phyloP scores from a whole-genome alignment of 106 monocot species.

The Triglochin maritima region DNA sequence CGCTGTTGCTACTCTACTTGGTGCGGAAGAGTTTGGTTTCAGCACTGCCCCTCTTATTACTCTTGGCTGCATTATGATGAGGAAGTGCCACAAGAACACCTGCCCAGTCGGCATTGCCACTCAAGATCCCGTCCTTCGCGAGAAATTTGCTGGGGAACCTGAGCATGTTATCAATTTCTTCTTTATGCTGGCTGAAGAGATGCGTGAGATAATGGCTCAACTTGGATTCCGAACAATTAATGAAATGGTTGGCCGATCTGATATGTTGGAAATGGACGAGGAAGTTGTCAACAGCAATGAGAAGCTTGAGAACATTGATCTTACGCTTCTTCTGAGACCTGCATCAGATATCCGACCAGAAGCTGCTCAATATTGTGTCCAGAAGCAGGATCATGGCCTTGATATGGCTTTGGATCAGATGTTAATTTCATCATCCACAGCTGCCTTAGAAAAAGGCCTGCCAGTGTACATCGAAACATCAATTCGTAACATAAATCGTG shows the following conservation, averaged over 20 bases:
- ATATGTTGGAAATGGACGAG: conserved; percentile 78
- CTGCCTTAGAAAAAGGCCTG: conserved; percentile 61
- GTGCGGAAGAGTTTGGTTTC: conserved; percentile 99
- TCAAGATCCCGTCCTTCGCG: conserved; percentile 89
- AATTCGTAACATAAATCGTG: conserved; percentile 80
- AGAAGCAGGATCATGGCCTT: conserved; percentile 95
- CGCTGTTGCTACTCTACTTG: conserved; percentile 86
- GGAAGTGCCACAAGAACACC: conserved; percentile 94
- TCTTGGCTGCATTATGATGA: conserved; percentile 99
- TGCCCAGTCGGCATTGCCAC: conserved; percentile 99
- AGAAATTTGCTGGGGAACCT: conserved; percentile 94
- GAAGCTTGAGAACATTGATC: conserved; percentile 85
- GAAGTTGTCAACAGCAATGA: conserved; percentile 74
- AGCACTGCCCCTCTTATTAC: conserved; percentile 97
- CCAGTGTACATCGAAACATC: conserved; percentile 66
- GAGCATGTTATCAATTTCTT: conserved; percentile 99
- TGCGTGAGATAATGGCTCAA: conserved; percentile 91
- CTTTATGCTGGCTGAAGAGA: conserved; percentile 98
- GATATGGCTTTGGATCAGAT: conserved; percentile 76
- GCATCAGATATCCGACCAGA: conserved; percentile 82
- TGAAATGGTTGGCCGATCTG: conserved; percentile 95
- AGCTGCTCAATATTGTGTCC: conserved; percentile 81
- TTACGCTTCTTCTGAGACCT: conserved; percentile 67
- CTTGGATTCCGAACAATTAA: conserved; percentile 68
- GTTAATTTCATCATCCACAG: conserved; percentile 51